A percentile compares a stretch with the other conserved stretches of the same genome.
phyloP scores from a whole-genome alignment of 371 early-diverging fungal species.

The Apophysomyces variabilis region DNA sequence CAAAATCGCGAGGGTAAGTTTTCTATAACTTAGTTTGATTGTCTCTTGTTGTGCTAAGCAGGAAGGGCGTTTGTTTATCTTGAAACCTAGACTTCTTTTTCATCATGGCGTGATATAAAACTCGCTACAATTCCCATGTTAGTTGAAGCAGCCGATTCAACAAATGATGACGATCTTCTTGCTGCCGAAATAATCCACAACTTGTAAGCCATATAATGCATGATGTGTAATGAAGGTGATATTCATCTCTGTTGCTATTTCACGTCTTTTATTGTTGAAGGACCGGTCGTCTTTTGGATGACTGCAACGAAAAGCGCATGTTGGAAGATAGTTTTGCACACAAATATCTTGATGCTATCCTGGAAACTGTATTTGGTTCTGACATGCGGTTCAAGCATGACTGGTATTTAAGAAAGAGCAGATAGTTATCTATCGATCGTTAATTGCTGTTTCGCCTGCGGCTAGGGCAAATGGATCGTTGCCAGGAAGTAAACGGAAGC shows the following conservation, averaged over 20 bases:
- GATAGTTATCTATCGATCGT: background rate
- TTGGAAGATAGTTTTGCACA: constrained; percentile 4
- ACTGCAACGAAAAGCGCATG: background rate
- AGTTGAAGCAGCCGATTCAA: background rate
- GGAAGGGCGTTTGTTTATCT: background rate
- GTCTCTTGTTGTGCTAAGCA: background rate
- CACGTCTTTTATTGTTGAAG: background rate
- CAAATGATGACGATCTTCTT: background rate
- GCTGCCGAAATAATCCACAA: constrained; percentile 4
- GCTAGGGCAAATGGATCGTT: background rate
- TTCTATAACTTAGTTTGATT: background rate
- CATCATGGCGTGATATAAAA: background rate
- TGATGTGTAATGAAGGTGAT: background rate
- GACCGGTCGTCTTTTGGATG: background rate
- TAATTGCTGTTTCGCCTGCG: background rate
- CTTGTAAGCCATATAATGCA: background rate
- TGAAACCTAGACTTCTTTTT: background rate
- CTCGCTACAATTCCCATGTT: background rate
- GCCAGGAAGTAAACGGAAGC: background rate
- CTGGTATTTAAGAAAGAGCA: background rate
- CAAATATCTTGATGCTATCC: background rate
- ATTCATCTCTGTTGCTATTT: background rate
- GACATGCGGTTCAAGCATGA: constrained; percentile 2
- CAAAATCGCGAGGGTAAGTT: background rate
- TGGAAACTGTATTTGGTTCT: constrained; percentile 10